Conservation (phyloP, 2,329 filamentous ascomycete species). For the Dichotomopilus funicola region DNA sequence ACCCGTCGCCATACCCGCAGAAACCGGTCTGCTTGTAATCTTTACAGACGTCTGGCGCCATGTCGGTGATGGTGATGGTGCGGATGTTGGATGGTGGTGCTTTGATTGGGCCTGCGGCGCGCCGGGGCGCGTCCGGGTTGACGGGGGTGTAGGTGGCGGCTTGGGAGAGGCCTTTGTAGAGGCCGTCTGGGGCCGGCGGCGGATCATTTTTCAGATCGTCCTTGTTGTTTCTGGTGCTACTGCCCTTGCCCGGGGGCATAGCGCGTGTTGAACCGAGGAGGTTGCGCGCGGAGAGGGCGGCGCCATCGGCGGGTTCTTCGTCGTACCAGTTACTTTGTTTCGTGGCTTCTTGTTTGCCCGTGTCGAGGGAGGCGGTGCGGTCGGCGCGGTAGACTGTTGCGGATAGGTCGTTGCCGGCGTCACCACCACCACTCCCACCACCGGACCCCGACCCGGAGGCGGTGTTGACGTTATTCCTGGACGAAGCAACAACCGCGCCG, state of each 20-base stretch:
- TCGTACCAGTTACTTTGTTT: conserved; percentile 88
- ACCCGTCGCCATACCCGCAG: conserved; percentile 69
- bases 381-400: conserved; percentile 55
- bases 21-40: conserved; percentile 56
- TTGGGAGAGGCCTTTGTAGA: conserved; percentile 69
- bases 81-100: conserved; percentile 81
- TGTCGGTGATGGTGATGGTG: conserved; percentile 85
- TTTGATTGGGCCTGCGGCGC: conserved; percentile 78
- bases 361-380: conserved; percentile 49
- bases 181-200: conserved; percentile 47
- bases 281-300: conserved; percentile 39
- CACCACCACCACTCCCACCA: not conserved
- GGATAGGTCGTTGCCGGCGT: conserved; percentile 35
- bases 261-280: conserved; percentile 52
- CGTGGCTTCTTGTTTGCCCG: conserved; percentile 72
- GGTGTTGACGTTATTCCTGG: conserved; percentile 39
- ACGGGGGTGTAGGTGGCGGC: conserved; percentile 71
- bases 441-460: too few relatives aligned
- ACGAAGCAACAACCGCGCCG: conserved; percentile 57
- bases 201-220: conserved; percentile 3
- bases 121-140: conserved; percentile 65
- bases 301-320: conserved; percentile 46
- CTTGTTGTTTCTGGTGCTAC: not conserved
- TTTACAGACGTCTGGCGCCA: conserved; percentile 89
- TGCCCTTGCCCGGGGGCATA: conserved; percentile 12